These are phyloP conservation scores for Silene coronaria DNA, from an alignment of 179 eudicot species.

Conservation along the genomic window DNA sequence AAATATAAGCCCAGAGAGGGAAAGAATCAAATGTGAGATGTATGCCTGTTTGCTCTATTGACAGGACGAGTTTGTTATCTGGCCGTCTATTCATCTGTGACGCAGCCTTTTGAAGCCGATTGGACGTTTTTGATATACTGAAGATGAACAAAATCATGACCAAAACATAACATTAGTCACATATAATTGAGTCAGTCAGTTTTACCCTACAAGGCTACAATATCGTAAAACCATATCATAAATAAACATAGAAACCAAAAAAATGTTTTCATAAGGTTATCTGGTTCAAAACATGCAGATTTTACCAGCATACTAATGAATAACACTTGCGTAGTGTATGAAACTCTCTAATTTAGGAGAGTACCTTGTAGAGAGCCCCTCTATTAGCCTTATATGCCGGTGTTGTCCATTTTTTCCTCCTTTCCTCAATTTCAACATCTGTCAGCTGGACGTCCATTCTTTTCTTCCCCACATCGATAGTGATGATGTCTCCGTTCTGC, in stretches of 20 bases:
- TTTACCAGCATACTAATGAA: too few relatives aligned
- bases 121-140: slow-evolving; percentile 92
- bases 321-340: too few relatives aligned
- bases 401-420: slow-evolving; percentile 66
- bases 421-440: slow-evolving; percentile 51
- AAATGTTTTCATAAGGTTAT: too few relatives aligned
- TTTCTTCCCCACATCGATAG: slow-evolving; percentile 61
- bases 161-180: slow-evolving; percentile 16
- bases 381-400: slow-evolving; percentile 67
- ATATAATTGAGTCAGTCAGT: too few relatives aligned
- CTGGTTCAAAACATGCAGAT: too few relatives aligned
- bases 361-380: slow-evolving; percentile 89
- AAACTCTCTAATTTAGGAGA: background rate
- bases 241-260: too few relatives aligned
- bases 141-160: background rate
- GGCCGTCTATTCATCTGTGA: slow-evolving; percentile 66
- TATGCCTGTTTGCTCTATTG: background rate
- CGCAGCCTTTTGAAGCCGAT: slow-evolving; percentile 84
- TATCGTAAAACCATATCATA: too few relatives aligned
- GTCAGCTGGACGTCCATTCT: slow-evolving; percentile 74
- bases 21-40: slow-evolving; percentile 4
- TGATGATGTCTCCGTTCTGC: slow-evolving; percentile 67
- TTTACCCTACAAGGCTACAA: too few relatives aligned
- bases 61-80: background rate
- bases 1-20: background rate